Evolutionary conservation across 2,329 filamentous ascomycete genomes (phyloP), one percentile per base, ranked within the genome.

Genomic region (Furcasterigmium furcatum): DNA sequence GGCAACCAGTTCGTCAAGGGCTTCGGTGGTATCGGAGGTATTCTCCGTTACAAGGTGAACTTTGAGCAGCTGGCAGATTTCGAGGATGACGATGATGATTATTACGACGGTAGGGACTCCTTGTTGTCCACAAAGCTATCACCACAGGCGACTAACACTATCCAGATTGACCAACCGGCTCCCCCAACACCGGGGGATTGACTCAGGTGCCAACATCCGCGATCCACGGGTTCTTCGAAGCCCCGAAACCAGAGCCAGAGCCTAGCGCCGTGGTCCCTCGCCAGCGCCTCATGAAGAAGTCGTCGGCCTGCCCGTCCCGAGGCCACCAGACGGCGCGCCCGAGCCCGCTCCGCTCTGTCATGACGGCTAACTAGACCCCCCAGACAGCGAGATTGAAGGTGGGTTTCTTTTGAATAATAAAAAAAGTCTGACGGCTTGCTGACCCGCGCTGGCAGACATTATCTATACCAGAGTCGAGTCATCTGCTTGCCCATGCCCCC

Each of bases 1-100:
- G 94, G 94, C 66, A 99, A 99, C 74, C 94, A 99, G 77, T 99
- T 99, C 72, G 94, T 99, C 62, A 97, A 96, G 77, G 94, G 94
- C 53, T 99, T 99, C 64, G 94, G 94, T 85, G 94, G 94, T 64
- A 96, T 99, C 59, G 94, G 94, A 57, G 92, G 92, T 54, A 86
- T 99, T 62, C 84, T 99, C 65, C 91, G 94, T 59, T 99, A 99
- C 84, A 96, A 96, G 79, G 90, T 99, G 79, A 99, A 99, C 79
- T 99, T 99, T 74, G 95, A 99, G 74, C 95, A 99, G 72, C 81
- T 99, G 70, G 87, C 87, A 70, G 94, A 97, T 68, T 79, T 87
- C 63, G 84, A 87, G 63, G 91, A 95, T 68, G 88, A 94, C 66
- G 87, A 91, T 71, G 87, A 91, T 71, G 92, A 97, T 67, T 92